Conservation (phyloP, 1,139 yeast species). For the Sugiyamaella sp. region DNA sequence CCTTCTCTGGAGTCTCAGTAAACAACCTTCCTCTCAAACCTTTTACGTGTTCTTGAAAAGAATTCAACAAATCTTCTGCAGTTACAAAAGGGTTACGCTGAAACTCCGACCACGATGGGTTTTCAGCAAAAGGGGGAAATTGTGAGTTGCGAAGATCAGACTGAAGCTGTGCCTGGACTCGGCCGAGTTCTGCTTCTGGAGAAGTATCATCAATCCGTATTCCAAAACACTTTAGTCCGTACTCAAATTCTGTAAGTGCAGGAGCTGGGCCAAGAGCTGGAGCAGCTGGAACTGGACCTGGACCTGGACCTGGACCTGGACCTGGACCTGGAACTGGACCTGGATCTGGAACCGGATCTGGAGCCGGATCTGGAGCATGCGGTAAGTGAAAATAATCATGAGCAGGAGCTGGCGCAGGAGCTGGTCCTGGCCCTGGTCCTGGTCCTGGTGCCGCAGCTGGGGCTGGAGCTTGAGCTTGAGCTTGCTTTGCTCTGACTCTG, state of each 20-base stretch:
- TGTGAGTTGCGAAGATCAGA: neutral
- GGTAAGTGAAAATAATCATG: too few species aligned
- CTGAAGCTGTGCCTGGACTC: neutral
- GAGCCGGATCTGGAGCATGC: too few species aligned
- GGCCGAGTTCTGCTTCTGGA: neutral
- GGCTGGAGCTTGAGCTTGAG: conserved; percentile 9
- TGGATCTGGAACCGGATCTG: too few species aligned
- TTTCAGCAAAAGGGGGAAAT: neutral
- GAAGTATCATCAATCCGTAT: neutral
- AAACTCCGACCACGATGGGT: neutral
- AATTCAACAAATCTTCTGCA: neutral
- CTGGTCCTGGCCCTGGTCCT: neutral
- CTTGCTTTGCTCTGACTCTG: too few species aligned
- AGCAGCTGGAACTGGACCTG: too few species aligned
- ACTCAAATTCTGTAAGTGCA: neutral
- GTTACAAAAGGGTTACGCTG: neutral
- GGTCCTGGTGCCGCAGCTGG: neutral
- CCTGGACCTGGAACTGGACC: too few species aligned
- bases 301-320: too few species aligned
- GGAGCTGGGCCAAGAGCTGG: neutral
- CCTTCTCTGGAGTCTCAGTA: neutral
- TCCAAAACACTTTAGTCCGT: neutral
- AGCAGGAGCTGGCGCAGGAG: neutral
- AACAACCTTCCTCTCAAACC: neutral
- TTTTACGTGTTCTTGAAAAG: neutral